Base-by-base conservation (phyloP, 345 rosid genomes). In the Citrus australasica region DNA sequence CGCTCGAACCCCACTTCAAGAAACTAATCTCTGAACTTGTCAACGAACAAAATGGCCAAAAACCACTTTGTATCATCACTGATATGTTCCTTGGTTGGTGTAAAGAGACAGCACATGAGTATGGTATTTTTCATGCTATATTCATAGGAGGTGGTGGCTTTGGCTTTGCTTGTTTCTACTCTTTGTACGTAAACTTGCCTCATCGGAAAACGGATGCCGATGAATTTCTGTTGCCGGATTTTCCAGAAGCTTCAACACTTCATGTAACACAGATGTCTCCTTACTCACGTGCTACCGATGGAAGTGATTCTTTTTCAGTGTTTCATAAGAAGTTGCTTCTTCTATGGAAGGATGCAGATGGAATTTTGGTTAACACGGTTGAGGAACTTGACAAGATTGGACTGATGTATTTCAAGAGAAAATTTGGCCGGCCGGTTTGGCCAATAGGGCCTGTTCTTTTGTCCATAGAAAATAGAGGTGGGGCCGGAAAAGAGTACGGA, bases 51-150 rank as follows among this genome's bases (percentile, higher is more conserved):
- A 67, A 70, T n/a, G 82, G 75, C 5, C 6, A 67, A 14, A 79
- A 74, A 28, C 87, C 88, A 8, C 75, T 90, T 4, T 75, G 92
- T 42, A 61, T 90, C 25, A 55, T 71, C 46, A 8, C 75, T 1
- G 63, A 22, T 62, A 21, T 11, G 42, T 30, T 30, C 46, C 22
- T 55, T 1, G 42, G 63, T 6, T 71, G 77, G 56, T 42, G 38
- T 4, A 86, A 21, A 3, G 38, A 37, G 40, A 37, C 33, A 7
- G 85, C 85, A 13, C 74, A 71, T 0, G 82, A 80, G 13, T 67
- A 78, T 19, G 85, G 84, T 0, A 76, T 78, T 5, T 82, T 82
- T 8, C 85, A 82, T 59, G 82, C 82, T 1, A 56, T 80, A 4
- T 82, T 80, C 48, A 60, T 62, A 5, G 79, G 59, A 0, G 48